Percentiles rank a stretch among this genome's conserved stretches.
Conservation (phyloP, 2,329 filamentous ascomycete species). For the Didymella segeticola region DNA sequence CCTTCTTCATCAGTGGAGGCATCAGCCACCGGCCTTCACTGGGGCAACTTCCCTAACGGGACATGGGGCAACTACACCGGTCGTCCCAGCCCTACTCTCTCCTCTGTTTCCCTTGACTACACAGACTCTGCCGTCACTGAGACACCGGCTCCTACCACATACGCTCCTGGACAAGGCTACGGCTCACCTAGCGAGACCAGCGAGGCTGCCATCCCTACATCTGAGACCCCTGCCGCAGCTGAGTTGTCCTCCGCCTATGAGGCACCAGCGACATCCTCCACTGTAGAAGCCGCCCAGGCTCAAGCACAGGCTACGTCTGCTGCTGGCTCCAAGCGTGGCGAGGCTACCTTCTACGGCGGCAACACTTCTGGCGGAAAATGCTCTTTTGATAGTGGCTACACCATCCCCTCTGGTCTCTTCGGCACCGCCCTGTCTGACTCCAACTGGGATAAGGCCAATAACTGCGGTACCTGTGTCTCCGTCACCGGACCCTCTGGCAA, state of each 20-base stretch:
- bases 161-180: constrained; percentile 2
- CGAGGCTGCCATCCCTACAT: constrained; percentile 16
- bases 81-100: not conserved
- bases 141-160: constrained; percentile 9
- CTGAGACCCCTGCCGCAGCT: constrained; percentile 7
- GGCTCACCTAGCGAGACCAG: constrained; percentile 10
- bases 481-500: constrained; percentile 66
- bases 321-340: constrained; percentile 29
- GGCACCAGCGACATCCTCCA: not conserved
- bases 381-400: constrained; percentile 56
- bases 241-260: constrained; percentile 6
- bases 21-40: constrained; percentile 12
- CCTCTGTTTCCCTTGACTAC: constrained; percentile 9
- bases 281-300: not conserved
- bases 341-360: constrained; percentile 49
- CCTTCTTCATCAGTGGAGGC: constrained; percentile 14
- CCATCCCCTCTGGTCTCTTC: constrained; percentile 63
- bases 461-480: constrained; percentile 68
- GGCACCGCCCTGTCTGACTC: constrained; percentile 68
- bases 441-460: constrained; percentile 62
- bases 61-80: constrained; percentile 17
- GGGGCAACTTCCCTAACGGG: constrained; percentile 23
- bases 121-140: constrained; percentile 13
- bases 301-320: constrained; percentile 5
- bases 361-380: constrained; percentile 65